Percentiles rank a stretch among this genome's conserved stretches.
phyloP scores from a whole-genome alignment of 345 rosid genomes.

The Gossypium ekmanianum region DNA sequence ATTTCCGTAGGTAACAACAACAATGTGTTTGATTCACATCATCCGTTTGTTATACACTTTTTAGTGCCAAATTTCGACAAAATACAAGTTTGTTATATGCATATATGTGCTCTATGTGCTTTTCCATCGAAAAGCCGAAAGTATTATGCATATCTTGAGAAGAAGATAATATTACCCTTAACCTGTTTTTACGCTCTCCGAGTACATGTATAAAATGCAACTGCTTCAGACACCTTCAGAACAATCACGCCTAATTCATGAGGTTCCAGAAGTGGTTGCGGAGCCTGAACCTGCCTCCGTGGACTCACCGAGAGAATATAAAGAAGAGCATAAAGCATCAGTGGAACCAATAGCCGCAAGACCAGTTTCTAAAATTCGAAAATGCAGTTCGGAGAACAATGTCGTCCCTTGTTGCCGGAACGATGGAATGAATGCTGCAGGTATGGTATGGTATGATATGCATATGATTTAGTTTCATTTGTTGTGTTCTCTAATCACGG shows the following conservation, averaged over 20 bases:
- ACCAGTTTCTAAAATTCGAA: neutral
- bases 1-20: neutral
- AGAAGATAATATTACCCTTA: slow-evolving; percentile 20
- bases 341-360: neutral
- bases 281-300: slow-evolving; percentile 19
- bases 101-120: neutral
- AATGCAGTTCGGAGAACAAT: neutral
- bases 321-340: neutral
- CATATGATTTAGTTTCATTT: neutral
- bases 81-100: too few species aligned
- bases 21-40: too few species aligned
- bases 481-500: neutral
- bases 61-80: too few species aligned
- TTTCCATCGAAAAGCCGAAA: neutral
- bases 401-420: slow-evolving; percentile 1
- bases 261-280: slow-evolving; percentile 42
- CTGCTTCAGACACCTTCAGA: slow-evolving; percentile 40
- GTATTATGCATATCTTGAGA: neutral
- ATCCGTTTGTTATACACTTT: too few species aligned
- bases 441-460: slow-evolving; percentile 23
- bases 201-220: slow-evolving; percentile 30
- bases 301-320: slow-evolving; percentile 5
- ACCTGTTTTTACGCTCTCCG: slow-evolving; percentile 28
- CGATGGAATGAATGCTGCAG: slow-evolving; percentile 15
- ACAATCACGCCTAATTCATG: slow-evolving; percentile 38